Base-by-base conservation (phyloP, 2,329 filamentous ascomycete genomes). In the Xylariales sp. region DNA sequence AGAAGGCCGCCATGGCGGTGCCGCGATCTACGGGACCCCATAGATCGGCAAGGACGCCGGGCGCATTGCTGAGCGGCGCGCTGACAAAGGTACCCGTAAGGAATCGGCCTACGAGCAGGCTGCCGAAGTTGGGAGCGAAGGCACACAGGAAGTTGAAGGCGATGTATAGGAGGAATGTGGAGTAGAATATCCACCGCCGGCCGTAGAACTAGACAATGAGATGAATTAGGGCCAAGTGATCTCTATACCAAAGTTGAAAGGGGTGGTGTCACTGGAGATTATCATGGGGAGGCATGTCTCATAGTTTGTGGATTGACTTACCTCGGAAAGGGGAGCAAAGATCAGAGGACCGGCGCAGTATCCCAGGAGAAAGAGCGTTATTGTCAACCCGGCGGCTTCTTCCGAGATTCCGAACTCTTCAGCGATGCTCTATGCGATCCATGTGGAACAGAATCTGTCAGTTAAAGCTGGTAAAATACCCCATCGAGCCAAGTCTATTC, bases 271-370 rank as follows among this genome's bases (percentile, higher is more conserved):
- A n/a, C n/a, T n/a, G n/a, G n/a, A n/a, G n/a, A 17, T 11, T 10
- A 18, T 24, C 2, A 38, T 11, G 12, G 20, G 15, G 10, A n/a
- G 17, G 10, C 14, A 13, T 14, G 5, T 4, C 5, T 15, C 10
- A 24, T 12, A 6, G 21, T 11, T 12, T 28, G 16, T 3, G 12
- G n/a, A 14, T 29, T 13, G 5, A 20, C 35, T 38, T 16, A 38
- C 35, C 19, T 80, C 76, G 25, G 66, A 73, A 15, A 78, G 49
- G 0, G 76, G 77, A 2, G 75, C 76, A 48, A 76, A 81, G 3
- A 78, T 33, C 3, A 82, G 58, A 0, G 78, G 78, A 0, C 78
- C 78, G 3, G 72, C 67, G 43, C 71, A 73, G 53, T 81, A 82
- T 3, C 70, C 74, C 4, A 78, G 60, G 18, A 78, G 59, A 46